Percentiles rank a stretch among this genome's conserved stretches.
These are phyloP conservation scores for Lipomyces yamanashiensis DNA, from an alignment of 805 yeast species.

Conservation along the genomic window DNA sequence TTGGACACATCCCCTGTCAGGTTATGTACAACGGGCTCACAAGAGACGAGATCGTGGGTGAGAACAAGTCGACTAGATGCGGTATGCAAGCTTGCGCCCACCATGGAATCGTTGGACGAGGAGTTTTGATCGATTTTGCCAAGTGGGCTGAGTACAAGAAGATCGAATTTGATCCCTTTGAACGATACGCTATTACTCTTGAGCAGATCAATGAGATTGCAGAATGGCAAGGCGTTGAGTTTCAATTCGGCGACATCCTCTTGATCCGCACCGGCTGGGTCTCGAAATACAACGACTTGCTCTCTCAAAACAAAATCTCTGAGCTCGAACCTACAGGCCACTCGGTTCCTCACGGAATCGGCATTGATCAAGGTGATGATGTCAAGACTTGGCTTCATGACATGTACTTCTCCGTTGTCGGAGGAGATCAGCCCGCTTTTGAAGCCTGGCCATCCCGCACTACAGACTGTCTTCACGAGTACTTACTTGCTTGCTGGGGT, in stretches of 20 bases:
- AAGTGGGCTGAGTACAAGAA: slow-evolving; percentile 42
- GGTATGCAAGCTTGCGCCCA: slow-evolving; percentile 37
- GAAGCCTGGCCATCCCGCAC: slow-evolving; percentile 40
- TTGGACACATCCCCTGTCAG: slow-evolving; percentile 38
- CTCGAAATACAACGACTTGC: slow-evolving; percentile 39
- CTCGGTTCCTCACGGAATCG: slow-evolving; percentile 36
- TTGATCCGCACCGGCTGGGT: slow-evolving; percentile 45
- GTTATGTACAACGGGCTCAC: slow-evolving; percentile 39
- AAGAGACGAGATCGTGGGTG: slow-evolving; percentile 37
- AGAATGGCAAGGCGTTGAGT: slow-evolving; percentile 38
- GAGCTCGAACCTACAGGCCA: slow-evolving; percentile 21
- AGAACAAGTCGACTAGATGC: slow-evolving; percentile 25
- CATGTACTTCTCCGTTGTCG: slow-evolving; percentile 43
- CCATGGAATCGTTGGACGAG: slow-evolving; percentile 46
- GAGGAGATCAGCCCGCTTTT: slow-evolving; percentile 42
- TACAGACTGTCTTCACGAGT: slow-evolving; percentile 34
- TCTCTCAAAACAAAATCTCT: slow-evolving; percentile 21
- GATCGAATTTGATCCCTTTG: slow-evolving; percentile 41
- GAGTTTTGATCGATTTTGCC: slow-evolving; percentile 45
- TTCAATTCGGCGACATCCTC: slow-evolving; percentile 44
- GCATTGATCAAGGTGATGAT: slow-evolving; percentile 42
- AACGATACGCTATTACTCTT: slow-evolving; percentile 39
- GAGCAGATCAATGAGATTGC: slow-evolving; percentile 40
- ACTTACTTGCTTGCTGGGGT: slow-evolving; percentile 46
- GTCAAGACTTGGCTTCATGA: slow-evolving; percentile 42